Percentiles rank a stretch among this genome's conserved stretches.
Conservation (phyloP, 345 rosid species). For the Camelina hispida region DNA sequence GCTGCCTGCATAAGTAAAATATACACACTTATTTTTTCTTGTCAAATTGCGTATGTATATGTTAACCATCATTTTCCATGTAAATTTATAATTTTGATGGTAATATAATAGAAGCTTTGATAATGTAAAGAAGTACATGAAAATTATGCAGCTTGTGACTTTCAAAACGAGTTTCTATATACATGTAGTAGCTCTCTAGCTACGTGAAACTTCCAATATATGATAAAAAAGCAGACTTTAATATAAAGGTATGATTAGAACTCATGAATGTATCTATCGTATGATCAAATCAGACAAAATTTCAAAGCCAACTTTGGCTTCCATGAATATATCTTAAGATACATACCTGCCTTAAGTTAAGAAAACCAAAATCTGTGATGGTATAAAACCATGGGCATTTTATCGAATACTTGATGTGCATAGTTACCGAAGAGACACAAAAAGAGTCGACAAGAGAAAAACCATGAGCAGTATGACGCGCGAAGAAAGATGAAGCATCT, state of each 20-base stretch:
- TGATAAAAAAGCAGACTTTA: not conserved
- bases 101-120: conserved; percentile 41
- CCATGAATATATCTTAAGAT: not conserved
- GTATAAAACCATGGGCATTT: not conserved
- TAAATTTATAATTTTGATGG: conserved; percentile 47
- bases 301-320: not conserved
- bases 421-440: conserved; percentile 3
- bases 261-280: not conserved
- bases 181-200: conserved; percentile 5
- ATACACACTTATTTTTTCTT: conserved; percentile 33
- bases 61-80: conserved; percentile 42
- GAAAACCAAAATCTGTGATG: not conserved
- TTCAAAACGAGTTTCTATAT: not conserved
- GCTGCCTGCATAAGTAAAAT: conserved; percentile 37
- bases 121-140: conserved; percentile 30
- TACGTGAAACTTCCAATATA: not conserved
- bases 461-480: not conserved
- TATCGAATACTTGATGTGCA: conserved; percentile 36
- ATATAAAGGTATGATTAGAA: not conserved
- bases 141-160: conserved; percentile 27
- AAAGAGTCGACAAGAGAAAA: not conserved
- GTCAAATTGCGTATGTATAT: conserved; percentile 33
- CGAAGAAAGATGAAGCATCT: conserved; percentile 10
- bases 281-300: not conserved
- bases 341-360: not conserved